These are phyloP conservation scores for Pseudozyma thailandica DNA, from an alignment of 1,284 basidiomycete species.

Conservation along the genomic window DNA sequence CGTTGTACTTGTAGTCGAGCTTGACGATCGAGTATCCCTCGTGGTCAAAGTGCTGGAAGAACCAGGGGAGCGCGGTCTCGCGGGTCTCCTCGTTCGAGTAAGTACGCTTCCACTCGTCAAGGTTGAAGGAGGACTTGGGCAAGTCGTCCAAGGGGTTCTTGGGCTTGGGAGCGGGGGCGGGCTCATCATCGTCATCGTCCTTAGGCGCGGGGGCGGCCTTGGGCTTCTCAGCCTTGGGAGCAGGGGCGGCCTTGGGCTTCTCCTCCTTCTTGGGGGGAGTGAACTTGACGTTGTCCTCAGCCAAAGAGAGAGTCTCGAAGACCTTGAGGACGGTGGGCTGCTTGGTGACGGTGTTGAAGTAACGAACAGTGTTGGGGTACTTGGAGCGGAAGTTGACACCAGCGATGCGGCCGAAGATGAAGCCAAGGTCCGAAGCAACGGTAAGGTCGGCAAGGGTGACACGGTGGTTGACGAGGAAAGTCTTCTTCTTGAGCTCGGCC, in stretches of 20 bases:
- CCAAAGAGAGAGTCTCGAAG: conserved; percentile 71
- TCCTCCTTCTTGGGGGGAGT: conserved; percentile 76
- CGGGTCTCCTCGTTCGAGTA: conserved; percentile 95
- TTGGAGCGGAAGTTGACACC: conserved; percentile 61
- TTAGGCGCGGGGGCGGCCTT: conserved; percentile 72
- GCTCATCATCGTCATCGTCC: conserved; percentile 74
- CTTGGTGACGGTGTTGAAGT: conserved; percentile 77
- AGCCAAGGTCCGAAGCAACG: conserved; percentile 72
- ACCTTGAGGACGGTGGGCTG: conserved; percentile 71
- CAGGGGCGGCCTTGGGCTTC: conserved; percentile 62
- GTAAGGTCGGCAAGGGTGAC: conserved; percentile 90
- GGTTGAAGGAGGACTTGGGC: conserved; percentile 90
- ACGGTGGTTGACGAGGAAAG: conserved; percentile 92
- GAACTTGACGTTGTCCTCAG: conserved; percentile 79
- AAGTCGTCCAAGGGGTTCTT: conserved; percentile 95
- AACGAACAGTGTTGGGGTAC: conserved; percentile 80
- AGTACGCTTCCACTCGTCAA: conserved; percentile 97
- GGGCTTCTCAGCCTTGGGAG: conserved; percentile 71
- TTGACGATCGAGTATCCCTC: conserved; percentile 90
- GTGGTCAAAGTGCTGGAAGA: conserved; percentile 79
- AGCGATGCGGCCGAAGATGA: conserved; percentile 36
- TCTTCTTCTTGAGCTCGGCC: conserved; percentile 79
- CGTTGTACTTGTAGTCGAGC: conserved; percentile 96
- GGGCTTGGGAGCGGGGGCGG: conserved; percentile 75
- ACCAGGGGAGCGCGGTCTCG: conserved; percentile 60